A percentile compares a stretch with the other conserved stretches of the same genome.
Evolutionary conservation across 768 basidiomycete genomes (phyloP).

Genomic region (Podaxis sp.): DNA sequence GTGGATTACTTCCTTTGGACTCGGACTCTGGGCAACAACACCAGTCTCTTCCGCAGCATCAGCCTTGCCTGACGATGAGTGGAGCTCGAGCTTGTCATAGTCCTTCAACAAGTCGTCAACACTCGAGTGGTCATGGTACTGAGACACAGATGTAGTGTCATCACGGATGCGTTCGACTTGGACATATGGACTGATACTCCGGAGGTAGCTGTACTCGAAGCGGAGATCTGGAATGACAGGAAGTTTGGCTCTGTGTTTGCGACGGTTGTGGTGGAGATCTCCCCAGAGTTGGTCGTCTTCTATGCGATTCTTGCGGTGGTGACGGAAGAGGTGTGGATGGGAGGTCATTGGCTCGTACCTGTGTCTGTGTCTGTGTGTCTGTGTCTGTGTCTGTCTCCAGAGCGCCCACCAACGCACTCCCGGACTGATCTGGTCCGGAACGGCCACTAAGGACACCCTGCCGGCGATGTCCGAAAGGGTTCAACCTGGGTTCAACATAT

Average conservation of each 20-base stretch:
- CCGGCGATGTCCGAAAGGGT: not conserved
- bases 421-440: not conserved
- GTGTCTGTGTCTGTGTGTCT: too few relatives aligned
- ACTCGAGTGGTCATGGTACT: not conserved
- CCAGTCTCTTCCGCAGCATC: constrained; percentile 12
- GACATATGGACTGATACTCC: constrained; percentile 55
- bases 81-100: constrained; percentile 29
- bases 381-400: too few relatives aligned
- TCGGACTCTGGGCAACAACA: not conserved
- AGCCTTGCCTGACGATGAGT: constrained; percentile 20
- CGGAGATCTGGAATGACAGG: constrained; percentile 71
- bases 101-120: constrained; percentile 23
- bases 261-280: constrained; percentile 64
- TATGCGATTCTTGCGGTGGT: not conserved
- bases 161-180: constrained; percentile 7
- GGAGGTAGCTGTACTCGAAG: constrained; percentile 71
- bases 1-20: constrained; percentile 33
- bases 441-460: too few relatives aligned
- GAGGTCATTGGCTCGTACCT: not conserved
- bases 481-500: not conserved
- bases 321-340: not conserved
- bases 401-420: too few relatives aligned
- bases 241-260: constrained; percentile 79
- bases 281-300: not conserved
- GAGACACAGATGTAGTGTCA: not conserved